These are phyloP conservation scores for Primulina eburnea DNA, from an alignment of 257 asterid genomes.

Conservation along the genomic window DNA sequence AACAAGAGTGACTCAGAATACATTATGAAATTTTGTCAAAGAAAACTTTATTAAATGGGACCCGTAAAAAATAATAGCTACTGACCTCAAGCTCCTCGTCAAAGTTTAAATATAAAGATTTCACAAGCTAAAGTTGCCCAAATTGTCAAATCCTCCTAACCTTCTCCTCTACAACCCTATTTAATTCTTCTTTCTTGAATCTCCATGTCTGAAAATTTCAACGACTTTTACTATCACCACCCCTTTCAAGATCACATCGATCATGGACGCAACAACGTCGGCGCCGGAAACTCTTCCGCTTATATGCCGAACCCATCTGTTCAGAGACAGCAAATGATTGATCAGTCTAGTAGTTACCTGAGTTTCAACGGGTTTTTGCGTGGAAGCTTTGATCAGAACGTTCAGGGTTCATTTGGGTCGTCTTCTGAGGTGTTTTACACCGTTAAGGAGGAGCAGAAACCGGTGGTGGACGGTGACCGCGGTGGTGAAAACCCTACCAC, in stretches of 20 bases:
- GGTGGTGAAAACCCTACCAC: slow-evolving; percentile 40
- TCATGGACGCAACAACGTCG: slow-evolving; percentile 13
- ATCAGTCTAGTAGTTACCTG: slow-evolving; percentile 35
- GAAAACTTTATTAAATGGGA: neutral
- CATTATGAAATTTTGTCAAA: neutral
- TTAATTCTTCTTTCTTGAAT: neutral
- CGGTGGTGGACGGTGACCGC: slow-evolving; percentile 14
- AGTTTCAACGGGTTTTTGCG: slow-evolving; percentile 46
- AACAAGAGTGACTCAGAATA: too few relatives aligned
- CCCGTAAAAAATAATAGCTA: neutral
- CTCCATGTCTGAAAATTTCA: slow-evolving; percentile 65
- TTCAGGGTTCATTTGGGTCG: slow-evolving; percentile 35
- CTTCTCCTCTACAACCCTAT: slow-evolving; percentile 10
- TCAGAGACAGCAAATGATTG: slow-evolving; percentile 41
- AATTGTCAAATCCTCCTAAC: slow-evolving; percentile 43
- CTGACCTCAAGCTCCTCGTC: slow-evolving; percentile 45
- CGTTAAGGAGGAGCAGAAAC: slow-evolving; percentile 28
- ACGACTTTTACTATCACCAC: slow-evolving; percentile 49
- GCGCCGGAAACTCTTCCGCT: slow-evolving; percentile 20
- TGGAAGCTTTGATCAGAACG: slow-evolving; percentile 34
- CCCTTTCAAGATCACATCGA: slow-evolving; percentile 40
- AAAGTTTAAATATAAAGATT: slow-evolving; percentile 56
- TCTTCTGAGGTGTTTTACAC: slow-evolving; percentile 27
- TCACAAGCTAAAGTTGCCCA: slow-evolving; percentile 27
- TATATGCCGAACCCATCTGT: slow-evolving; percentile 28